phyloP scores from a whole-genome alignment of 2,329 filamentous ascomycete genomes.

The Amphichorda felina region DNA sequence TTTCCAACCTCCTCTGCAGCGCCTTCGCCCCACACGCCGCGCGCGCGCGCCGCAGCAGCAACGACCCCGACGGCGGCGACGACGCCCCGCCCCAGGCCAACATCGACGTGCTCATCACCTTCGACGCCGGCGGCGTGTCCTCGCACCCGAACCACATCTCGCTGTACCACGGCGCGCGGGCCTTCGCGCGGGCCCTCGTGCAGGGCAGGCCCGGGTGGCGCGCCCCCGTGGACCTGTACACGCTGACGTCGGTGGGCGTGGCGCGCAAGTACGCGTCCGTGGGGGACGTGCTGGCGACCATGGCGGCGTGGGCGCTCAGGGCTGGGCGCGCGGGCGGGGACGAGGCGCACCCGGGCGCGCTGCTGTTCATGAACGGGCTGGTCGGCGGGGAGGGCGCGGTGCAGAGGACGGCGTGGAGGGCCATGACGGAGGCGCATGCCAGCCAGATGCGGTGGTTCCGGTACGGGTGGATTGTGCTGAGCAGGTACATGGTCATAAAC shows the following conservation, averaged over 20 bases:
- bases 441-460: constrained; percentile 99
- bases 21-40: constrained; percentile 61
- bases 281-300: constrained; percentile 62
- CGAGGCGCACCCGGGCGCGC: constrained; percentile 31
- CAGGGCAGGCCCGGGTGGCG: constrained; percentile 51
- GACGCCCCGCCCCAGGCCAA: constrained; percentile 22
- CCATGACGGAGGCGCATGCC: constrained; percentile 82
- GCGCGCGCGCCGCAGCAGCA: constrained; percentile 14
- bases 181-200: constrained; percentile 59
- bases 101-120: constrained; percentile 82
- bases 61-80: constrained; percentile 9
- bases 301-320: constrained; percentile 40
- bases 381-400: constrained; percentile 36
- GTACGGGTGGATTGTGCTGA: constrained; percentile 86
- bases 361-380: constrained; percentile 64
- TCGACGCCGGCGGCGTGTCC: constrained; percentile 73
- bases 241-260: constrained; percentile 60
- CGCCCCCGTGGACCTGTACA: constrained; percentile 75
- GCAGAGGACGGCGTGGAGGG: constrained; percentile 52
- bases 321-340: constrained; percentile 21
- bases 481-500: constrained; percentile 93
- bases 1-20: constrained; percentile 57
- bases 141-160: constrained; percentile 90
- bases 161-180: constrained; percentile 67
- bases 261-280: constrained; percentile 72